Evolutionary conservation across 2,329 filamentous ascomycete species (phyloP).

Genomic region (Dactylellina parvicollis): DNA sequence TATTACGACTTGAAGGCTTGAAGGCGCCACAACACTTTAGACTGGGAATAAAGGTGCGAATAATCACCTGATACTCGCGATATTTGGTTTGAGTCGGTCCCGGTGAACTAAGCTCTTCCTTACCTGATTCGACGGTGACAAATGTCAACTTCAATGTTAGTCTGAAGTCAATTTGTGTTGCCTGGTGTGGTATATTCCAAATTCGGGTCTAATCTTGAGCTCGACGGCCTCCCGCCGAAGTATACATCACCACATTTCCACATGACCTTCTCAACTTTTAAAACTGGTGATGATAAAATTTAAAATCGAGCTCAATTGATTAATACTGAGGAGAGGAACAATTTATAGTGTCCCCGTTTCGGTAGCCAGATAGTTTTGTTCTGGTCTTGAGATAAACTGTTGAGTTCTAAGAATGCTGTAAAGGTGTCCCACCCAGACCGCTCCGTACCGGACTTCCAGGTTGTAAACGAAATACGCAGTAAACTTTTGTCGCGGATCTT

Average conservation of each 20-base stretch:
- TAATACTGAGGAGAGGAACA: neutral
- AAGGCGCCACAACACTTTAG: too few species aligned
- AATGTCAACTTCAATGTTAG: too few species aligned
- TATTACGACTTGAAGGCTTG: too few species aligned
- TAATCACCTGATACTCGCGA: too few species aligned
- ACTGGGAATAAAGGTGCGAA: too few species aligned
- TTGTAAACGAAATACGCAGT: too few species aligned
- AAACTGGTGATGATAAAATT: neutral
- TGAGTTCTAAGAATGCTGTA: neutral
- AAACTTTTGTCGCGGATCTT: conserved; percentile 28
- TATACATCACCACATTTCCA: neutral
- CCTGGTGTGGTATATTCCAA: conserved; percentile 13
- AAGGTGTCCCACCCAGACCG: neutral
- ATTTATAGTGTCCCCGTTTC: neutral
- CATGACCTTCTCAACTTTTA: neutral
- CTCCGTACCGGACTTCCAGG: neutral
- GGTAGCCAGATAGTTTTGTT: neutral
- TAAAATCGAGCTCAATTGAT: too few species aligned
- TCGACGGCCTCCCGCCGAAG: neutral
- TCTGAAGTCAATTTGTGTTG: conserved; percentile 3
- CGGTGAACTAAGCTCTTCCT: too few species aligned
- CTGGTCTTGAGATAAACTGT: neutral
- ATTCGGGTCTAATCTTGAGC: neutral
- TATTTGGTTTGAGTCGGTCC: too few species aligned
- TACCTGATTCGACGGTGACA: too few species aligned